These are phyloP conservation scores for Carnegiea gigantea DNA, from an alignment of 179 eudicot genomes.

Conservation along the genomic window DNA sequence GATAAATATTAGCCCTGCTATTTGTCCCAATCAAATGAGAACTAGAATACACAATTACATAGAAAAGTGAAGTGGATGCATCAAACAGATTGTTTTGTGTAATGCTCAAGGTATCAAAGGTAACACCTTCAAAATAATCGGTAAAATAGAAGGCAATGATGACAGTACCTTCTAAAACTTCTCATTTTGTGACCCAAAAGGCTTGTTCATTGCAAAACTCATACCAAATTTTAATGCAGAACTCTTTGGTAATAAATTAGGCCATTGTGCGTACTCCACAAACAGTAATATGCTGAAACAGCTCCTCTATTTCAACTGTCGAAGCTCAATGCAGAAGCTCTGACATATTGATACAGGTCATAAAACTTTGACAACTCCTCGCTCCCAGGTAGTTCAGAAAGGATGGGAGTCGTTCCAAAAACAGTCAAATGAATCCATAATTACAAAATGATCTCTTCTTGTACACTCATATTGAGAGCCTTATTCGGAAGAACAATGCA, in stretches of 20 bases:
- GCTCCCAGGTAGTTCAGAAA: not conserved
- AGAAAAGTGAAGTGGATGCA: too few relatives aligned
- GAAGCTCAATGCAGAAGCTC: not conserved
- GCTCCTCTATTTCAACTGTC: not conserved
- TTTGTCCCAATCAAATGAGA: too few relatives aligned
- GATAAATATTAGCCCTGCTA: too few relatives aligned
- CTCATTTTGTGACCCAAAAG: slow-evolving; percentile 10
- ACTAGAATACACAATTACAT: too few relatives aligned
- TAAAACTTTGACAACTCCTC: not conserved
- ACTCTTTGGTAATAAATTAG: not conserved
- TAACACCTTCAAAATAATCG: too few relatives aligned
- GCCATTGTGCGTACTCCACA: not conserved
- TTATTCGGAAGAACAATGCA: slow-evolving; percentile 47
- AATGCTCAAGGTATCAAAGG: too few relatives aligned
- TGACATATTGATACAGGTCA: not conserved
- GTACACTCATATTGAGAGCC: slow-evolving; percentile 41
- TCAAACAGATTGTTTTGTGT: too few relatives aligned
- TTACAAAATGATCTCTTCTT: slow-evolving; percentile 47
- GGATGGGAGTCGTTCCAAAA: not conserved
- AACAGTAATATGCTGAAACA: not conserved
- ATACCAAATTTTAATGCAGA: not conserved
- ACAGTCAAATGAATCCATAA: not conserved
- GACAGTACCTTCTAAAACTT: not conserved
- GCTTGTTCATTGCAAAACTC: not conserved
- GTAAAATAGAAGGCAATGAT: not conserved